Base-by-base conservation (phyloP, 1,284 basidiomycete genomes). In the Meripilus lineatus region DNA sequence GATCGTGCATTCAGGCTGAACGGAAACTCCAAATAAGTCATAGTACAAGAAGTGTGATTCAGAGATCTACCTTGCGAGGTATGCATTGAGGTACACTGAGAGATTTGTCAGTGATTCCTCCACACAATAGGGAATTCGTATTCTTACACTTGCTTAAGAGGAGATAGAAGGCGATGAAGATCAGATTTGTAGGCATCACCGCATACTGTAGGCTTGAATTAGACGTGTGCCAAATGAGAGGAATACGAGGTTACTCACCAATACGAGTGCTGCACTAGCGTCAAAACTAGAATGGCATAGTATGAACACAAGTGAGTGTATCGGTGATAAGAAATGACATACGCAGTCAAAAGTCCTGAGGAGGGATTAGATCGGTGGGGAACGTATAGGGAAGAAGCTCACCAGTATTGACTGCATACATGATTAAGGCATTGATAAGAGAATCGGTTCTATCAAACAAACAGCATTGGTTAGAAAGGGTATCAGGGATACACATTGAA, bases 121-220 rank as follows among this genome's bases (percentile, higher is more conserved):
- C 32, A 11, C 45, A 40, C 17, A 38, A 33, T 33, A n/a, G n/a
- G n/a, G n/a, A n/a, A n/a, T n/a, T n/a, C n/a, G n/a, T n/a, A n/a
- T 36, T 56, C 72, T 45, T 50, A 78, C 77, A 48, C 60, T 77
- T 78, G 53, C 72, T 71, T 22, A 77, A 57, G 13, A 72, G 62
- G 17, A 77, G 62, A 48, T 77, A 75, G 50, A 77, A 72, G 58
- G 70, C 70, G 18, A 77, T 52, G 58, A 74, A 77, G 38, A 76
- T 64, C 46, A 75, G 69, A 51, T 74, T 75, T 30, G 61, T 50
- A 0, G 74, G 72, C 73, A 77, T 76, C 3, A 62, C 57, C 22
- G 63, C 60, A 45, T 73, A 77, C 63, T 65, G 40, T 10, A 32
- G 4, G 14, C 23, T 18, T 15, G 23, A 33, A 30, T 17, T 22